These are phyloP conservation scores for Eimeria zaria DNA, from an alignment of 169 alveolate species.

Conservation along the genomic window DNA sequence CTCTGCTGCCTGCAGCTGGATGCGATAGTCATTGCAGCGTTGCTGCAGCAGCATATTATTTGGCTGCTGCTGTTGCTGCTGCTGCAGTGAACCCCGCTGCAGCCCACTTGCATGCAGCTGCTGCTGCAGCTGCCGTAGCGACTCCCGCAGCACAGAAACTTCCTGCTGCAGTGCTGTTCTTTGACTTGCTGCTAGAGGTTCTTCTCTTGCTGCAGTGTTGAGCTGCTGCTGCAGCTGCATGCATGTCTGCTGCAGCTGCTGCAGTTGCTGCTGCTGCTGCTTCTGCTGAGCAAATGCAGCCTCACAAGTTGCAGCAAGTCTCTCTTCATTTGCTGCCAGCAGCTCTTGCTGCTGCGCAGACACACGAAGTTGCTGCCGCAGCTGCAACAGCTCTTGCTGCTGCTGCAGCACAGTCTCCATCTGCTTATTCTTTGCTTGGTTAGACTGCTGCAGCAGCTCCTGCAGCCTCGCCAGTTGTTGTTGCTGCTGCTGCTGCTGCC, in stretches of 20 bases:
- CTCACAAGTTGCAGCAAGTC: conserved; percentile 44
- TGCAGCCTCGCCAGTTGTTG: conserved; percentile 57
- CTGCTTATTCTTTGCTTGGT: conserved; percentile 36
- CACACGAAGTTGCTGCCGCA: conserved; percentile 58
- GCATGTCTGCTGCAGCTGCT: conserved; percentile 59
- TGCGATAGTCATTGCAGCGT: conserved; percentile 59
- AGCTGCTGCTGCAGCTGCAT: conserved; percentile 61
- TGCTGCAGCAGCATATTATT: conserved; percentile 8
- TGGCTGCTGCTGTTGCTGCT: conserved; percentile 88
- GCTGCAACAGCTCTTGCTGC: conserved; percentile 70
- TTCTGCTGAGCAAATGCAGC: conserved; percentile 56
- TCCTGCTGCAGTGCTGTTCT: conserved; percentile 63
- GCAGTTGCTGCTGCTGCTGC: conserved; percentile 78
- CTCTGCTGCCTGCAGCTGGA: conserved; percentile 66
- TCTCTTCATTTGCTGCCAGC: conserved; percentile 38
- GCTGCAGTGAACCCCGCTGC: conserved; percentile 52
- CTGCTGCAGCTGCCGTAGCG: conserved; percentile 76
- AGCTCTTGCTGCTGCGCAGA: conserved; percentile 48
- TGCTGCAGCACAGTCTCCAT: conserved; percentile 77
- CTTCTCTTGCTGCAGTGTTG: conserved; percentile 4
- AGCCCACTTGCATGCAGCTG: conserved; percentile 59
- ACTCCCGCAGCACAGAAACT: conserved; percentile 38
- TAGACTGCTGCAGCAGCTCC: conserved; percentile 74
- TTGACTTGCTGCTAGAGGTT: conserved; percentile 4
- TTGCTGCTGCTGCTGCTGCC: conserved; percentile 50